A percentile compares a stretch with the other conserved stretches of the same genome.
Evolutionary conservation across 169 alveolate genomes (phyloP).

Genomic region (Plasmodium adleri): DNA sequence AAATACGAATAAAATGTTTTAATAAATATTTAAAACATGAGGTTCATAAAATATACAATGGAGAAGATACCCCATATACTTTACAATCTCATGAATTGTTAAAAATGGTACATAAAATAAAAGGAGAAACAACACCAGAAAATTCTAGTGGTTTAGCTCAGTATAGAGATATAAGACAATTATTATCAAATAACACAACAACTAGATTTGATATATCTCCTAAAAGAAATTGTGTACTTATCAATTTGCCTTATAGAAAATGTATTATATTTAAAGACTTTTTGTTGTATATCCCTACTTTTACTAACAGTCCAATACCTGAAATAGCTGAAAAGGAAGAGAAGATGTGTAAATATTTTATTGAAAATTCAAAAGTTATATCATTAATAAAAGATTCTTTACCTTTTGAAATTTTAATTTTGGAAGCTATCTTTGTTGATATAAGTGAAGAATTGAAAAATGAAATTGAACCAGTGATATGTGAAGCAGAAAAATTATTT

Average conservation of each 20-base stretch:
- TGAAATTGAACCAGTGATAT: slow-evolving; percentile 78
- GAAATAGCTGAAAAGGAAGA: slow-evolving; percentile 69
- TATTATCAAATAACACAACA: slow-evolving; percentile 45
- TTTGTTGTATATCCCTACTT: slow-evolving; percentile 65
- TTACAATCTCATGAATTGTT: slow-evolving; percentile 67
- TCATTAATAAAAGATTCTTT: slow-evolving; percentile 75
- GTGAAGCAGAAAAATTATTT: slow-evolving; percentile 78
- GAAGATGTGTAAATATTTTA: slow-evolving; percentile 61
- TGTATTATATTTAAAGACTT: slow-evolving; percentile 74
- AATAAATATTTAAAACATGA: slow-evolving; percentile 73
- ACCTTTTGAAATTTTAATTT: slow-evolving; percentile 81
- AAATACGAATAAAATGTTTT: slow-evolving; percentile 64
- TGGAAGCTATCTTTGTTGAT: slow-evolving; percentile 81
- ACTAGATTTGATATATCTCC: slow-evolving; percentile 76
- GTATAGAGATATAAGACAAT: slow-evolving; percentile 76
- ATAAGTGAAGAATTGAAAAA: slow-evolving; percentile 79
- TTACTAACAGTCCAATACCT: slow-evolving; percentile 53
- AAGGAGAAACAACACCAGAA: slow-evolving; percentile 63
- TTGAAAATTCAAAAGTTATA: slow-evolving; percentile 73
- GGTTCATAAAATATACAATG: slow-evolving; percentile 72
- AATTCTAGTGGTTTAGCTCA: slow-evolving; percentile 76
- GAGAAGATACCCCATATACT: slow-evolving; percentile 51
- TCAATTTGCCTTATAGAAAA: slow-evolving; percentile 69
- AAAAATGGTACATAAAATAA: slow-evolving; percentile 72
- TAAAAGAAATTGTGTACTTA: slow-evolving; percentile 67